Conservation (phyloP, 805 yeast genomes). For the Peterozyma toletana region DNA sequence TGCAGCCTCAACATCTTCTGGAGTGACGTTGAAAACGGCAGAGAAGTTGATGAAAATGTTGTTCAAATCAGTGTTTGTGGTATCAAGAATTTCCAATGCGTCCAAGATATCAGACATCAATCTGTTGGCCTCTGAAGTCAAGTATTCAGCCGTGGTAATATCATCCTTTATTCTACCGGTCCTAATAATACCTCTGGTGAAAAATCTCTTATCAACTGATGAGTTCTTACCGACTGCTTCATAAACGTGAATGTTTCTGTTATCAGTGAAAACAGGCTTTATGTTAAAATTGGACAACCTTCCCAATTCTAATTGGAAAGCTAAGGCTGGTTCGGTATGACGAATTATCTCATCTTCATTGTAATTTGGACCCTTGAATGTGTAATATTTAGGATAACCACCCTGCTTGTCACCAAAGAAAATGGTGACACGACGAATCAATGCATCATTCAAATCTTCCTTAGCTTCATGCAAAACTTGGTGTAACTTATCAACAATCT, state of each 20-base stretch:
- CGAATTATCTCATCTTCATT: constrained; percentile 88
- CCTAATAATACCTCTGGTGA: constrained; percentile 94
- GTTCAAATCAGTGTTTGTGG: constrained; percentile 91
- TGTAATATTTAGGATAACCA: constrained; percentile 88
- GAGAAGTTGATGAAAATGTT: constrained; percentile 97
- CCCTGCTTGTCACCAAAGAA: constrained; percentile 81
- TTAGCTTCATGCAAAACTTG: constrained; percentile 61
- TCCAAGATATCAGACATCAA: constrained; percentile 94
- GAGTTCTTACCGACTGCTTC: constrained; percentile 95
- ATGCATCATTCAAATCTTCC: constrained; percentile 62
- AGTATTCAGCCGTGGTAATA: constrained; percentile 84
- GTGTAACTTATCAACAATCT: constrained; percentile 52
- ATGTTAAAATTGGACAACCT: constrained; percentile 92
- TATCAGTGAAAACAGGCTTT: constrained; percentile 91
- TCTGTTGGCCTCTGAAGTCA: constrained; percentile 94
- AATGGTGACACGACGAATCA: constrained; percentile 89
- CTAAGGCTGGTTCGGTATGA: constrained; percentile 97
- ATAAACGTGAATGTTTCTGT: constrained; percentile 95
- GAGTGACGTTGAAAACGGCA: constrained; percentile 89
- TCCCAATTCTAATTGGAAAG: constrained; percentile 93
- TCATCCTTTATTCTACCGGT: constrained; percentile 94
- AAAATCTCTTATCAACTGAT: constrained; percentile 88
- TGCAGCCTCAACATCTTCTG: constrained; percentile 95
- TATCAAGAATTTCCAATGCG: constrained; percentile 88
- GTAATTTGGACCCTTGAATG: constrained; percentile 86